Evolutionary conservation across 2,329 filamentous ascomycete species (phyloP), one percentile per base, ranked within the genome.

Genomic region (Myriosclerotinia scirpicola): DNA sequence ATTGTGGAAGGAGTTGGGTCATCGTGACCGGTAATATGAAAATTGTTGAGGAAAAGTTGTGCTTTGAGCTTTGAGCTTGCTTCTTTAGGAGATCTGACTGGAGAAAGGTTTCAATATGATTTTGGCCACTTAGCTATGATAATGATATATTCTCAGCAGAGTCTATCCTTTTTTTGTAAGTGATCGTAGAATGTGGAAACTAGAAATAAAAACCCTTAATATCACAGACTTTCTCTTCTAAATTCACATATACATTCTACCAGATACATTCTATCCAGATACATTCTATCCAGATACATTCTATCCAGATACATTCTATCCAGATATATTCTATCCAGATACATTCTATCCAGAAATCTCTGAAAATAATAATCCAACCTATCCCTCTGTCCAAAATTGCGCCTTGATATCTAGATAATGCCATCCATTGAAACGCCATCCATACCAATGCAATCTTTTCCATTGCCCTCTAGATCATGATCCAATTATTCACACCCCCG

Each of bases 1-100:
- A 20, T 97, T 81, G 12, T 96, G 82, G 75, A 97, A 96, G 80
- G 97, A 97, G 79, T 97, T 97, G 74, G 30, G 30, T 34, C 30
- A 5, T 34, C 30, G 30, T 34, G 30, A 1, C 92, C 92, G 75
- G 96, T 95, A 61, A 97, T 83, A 93, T 93, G 97, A 17, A 97
- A 84, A 67, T 34, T 34, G 30, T 34, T 1, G 30, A 34, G 30
- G 30, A n/a, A 48, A 2, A 15, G 12, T 22, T 48, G 34, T 26
- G 14, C 22, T 26, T 59, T 38, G 9, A 38, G 53, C 34, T 22
- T 8, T 15, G n/a, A n/a, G n/a, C n/a, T n/a, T n/a, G n/a, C 17
- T n/a, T 54, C 52, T 20, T 7, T 1, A n/a, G 15, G 17, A 46
- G 44, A 48, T 34, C 8, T 8, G 20, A 9, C 12, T 22, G n/a